Evolutionary conservation across 768 basidiomycete species (phyloP).

Genomic region (Amanita brunnescens): DNA sequence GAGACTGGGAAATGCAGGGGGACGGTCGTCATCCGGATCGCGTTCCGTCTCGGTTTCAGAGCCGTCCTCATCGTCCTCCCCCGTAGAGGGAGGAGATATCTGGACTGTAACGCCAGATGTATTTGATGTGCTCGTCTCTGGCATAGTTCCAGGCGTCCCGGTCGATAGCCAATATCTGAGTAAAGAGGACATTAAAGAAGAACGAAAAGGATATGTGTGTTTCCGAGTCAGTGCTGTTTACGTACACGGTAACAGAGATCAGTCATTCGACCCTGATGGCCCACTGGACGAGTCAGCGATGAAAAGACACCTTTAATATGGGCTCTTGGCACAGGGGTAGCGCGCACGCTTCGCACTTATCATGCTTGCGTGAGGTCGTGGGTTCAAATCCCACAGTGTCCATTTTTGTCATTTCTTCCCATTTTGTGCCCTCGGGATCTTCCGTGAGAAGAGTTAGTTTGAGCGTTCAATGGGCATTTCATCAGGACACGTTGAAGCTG

Average conservation of each 20-base stretch:
- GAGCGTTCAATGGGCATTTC: too few relatives aligned
- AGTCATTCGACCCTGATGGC: too few relatives aligned
- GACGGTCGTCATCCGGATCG: slow-evolving; percentile 42
- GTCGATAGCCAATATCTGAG: slow-evolving; percentile 49
- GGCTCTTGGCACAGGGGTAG: slow-evolving; percentile 56
- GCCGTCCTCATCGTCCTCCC: slow-evolving; percentile 32
- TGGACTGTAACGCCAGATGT: slow-evolving; percentile 15
- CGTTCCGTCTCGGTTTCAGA: slow-evolving; percentile 26
- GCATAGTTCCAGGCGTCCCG: slow-evolving; percentile 20
- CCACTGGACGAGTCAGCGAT: too few relatives aligned
- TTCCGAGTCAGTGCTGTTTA: too few relatives aligned
- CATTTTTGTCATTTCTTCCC: slow-evolving; percentile 15
- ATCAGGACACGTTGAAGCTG: too few relatives aligned
- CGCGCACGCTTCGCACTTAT: slow-evolving; percentile 48
- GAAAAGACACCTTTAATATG: slow-evolving; percentile 9
- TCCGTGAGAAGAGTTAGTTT: not conserved
- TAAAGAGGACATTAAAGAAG: slow-evolving; percentile 43
- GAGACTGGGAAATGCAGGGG: slow-evolving; percentile 68
- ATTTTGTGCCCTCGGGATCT: not conserved
- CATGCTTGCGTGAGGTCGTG: slow-evolving; percentile 43
- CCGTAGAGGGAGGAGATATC: slow-evolving; percentile 31
- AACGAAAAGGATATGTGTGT: not conserved
- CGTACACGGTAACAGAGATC: too few relatives aligned
- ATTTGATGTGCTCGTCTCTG: slow-evolving; percentile 4
- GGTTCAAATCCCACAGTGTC: slow-evolving; percentile 50